Conservation (phyloP, 2,329 filamentous ascomycete genomes). For the Colletotrichum sp. region DNA sequence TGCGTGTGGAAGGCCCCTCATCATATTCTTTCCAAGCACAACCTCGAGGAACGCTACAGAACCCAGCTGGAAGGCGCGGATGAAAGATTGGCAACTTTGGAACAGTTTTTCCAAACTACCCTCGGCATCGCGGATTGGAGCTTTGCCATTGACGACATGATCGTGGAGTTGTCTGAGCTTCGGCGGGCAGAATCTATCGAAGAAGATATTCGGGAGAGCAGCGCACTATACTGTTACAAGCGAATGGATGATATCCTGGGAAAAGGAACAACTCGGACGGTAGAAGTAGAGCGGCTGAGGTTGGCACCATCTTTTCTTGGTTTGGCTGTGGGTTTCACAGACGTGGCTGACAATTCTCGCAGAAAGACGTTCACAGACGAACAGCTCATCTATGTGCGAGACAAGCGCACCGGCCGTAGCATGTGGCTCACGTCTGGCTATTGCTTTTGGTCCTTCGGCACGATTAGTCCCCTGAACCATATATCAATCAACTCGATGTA, state of each 20-base stretch:
- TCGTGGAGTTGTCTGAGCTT: background rate
- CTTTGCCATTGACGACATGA: background rate
- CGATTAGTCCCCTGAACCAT: background rate
- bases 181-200: background rate
- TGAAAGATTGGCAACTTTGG: background rate
- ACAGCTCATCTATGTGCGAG: background rate
- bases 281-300: background rate
- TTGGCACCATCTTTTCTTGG: background rate
- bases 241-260: background rate
- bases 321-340: background rate
- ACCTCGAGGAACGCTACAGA: background rate
- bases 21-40: background rate
- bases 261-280: background rate
- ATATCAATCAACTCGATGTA: background rate
- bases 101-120: background rate
- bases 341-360: background rate
- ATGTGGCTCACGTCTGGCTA: background rate
- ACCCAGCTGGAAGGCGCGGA: background rate
- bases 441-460: background rate
- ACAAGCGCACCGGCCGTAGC: background rate
- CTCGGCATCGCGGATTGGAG: background rate
- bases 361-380: background rate
- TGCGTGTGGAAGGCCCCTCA: background rate
- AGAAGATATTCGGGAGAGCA: background rate
- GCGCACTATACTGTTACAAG: background rate